Conservation (phyloP, 352 stramenopile species). For the Phytophthora multivora region DNA sequence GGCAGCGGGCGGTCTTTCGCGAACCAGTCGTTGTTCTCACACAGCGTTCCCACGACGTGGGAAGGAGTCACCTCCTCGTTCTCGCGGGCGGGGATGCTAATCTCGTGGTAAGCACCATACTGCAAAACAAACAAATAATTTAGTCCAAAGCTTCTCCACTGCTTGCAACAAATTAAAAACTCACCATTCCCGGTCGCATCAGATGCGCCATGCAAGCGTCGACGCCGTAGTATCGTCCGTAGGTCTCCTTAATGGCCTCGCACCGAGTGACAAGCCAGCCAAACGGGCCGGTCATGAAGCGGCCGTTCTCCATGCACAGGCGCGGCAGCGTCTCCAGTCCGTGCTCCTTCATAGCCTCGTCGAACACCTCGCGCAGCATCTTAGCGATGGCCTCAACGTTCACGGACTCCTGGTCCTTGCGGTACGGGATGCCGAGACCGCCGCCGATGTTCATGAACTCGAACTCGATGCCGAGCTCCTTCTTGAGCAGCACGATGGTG, state of each 20-base stretch:
- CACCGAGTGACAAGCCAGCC: constrained; percentile 87
- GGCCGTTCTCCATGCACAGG: constrained; percentile 91
- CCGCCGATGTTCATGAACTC: constrained; percentile 93
- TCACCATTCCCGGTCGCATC: constrained; percentile 86
- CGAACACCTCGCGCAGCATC: constrained; percentile 80
- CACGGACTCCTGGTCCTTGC: constrained; percentile 69
- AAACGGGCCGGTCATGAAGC: constrained; percentile 89
- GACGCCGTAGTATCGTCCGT: constrained; percentile 87
- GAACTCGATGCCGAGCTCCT: constrained; percentile 87
- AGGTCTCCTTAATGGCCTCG: constrained; percentile 87
- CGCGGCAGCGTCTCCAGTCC: constrained; percentile 61
- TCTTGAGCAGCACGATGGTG: constrained; percentile 78
- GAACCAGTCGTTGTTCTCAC: constrained; percentile 94
- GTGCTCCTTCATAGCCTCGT: constrained; percentile 74
- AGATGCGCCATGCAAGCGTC: constrained; percentile 91
- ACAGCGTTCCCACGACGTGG: constrained; percentile 88
- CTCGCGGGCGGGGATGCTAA: constrained; percentile 74
- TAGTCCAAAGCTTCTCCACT: too few species aligned
- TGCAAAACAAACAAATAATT: too few species aligned
- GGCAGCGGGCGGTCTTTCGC: constrained; percentile 83
- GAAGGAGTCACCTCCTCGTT: constrained; percentile 39
- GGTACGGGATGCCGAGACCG: constrained; percentile 88
- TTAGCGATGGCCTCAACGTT: constrained; percentile 72
- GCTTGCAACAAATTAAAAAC: too few species aligned
- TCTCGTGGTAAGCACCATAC: constrained; percentile 90